Evolutionary conservation across 2,329 filamentous ascomycete genomes (phyloP).

Genomic region (Delphinella strobiligena): DNA sequence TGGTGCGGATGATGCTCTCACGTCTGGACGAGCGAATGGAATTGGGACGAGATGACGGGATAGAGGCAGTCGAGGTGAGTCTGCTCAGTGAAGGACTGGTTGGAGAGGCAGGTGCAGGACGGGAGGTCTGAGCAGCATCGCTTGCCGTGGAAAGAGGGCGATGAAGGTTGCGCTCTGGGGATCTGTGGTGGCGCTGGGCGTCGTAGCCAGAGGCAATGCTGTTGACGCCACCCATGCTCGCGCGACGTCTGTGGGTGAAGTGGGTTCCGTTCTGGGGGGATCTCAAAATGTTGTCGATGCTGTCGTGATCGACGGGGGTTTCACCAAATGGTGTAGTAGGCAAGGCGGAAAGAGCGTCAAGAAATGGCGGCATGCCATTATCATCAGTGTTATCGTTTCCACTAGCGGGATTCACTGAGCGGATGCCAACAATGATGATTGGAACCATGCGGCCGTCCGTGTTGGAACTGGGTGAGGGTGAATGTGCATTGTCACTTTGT

Average conservation of each 20-base stretch:
- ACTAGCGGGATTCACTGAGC: conserved; percentile 44
- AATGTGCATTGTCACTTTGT: conserved; percentile 3
- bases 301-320: conserved; percentile 22
- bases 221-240: conserved; percentile 41
- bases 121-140: conserved; percentile 46
- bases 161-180: conserved; percentile 30
- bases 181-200: conserved; percentile 40
- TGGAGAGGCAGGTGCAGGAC: conserved; percentile 52
- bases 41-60: conserved; percentile 7
- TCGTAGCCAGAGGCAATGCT: conserved; percentile 40
- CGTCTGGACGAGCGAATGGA: conserved; percentile 16
- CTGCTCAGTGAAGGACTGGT: conserved; percentile 46
- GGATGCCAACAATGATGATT: conserved; percentile 57
- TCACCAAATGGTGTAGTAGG: conserved; percentile 31
- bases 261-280: conserved; percentile 43
- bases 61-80: conserved; percentile 40
- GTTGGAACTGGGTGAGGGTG: conserved; percentile 15
- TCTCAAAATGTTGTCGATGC: conserved; percentile 38
- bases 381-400: conserved; percentile 31
- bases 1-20: conserved; percentile 26
- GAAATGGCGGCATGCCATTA: conserved; percentile 33
- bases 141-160: conserved; percentile 33
- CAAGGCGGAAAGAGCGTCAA: conserved; percentile 38
- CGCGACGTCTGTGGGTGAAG: conserved; percentile 40
- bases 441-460: conserved; percentile 49